These are phyloP conservation scores for Zymoseptoria ardabiliae DNA, from an alignment of 2,329 filamentous ascomycete genomes.

Conservation along the genomic window DNA sequence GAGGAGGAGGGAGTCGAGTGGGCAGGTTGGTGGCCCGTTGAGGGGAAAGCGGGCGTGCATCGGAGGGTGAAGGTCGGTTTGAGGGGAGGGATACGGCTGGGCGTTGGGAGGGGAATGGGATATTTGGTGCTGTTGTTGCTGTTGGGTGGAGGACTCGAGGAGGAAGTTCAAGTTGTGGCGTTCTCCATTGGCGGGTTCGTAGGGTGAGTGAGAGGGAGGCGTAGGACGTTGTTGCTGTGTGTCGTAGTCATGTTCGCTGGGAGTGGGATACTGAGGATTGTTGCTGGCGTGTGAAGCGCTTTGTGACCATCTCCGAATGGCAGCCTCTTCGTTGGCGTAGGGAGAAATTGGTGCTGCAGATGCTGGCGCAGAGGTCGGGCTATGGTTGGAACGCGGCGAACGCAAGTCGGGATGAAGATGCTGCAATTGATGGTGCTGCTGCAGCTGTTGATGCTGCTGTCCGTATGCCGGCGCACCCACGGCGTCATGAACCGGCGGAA, in stretches of 20 bases:
- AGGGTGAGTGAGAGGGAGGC: background rate
- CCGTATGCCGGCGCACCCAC: background rate
- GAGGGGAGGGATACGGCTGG: constrained; percentile 3
- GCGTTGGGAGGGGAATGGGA: constrained; percentile 7
- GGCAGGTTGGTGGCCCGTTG: constrained; percentile 63
- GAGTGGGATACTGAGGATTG: background rate
- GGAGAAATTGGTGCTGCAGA: background rate
- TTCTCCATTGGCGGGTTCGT: constrained; percentile 40
- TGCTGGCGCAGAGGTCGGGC: background rate
- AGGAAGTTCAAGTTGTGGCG: constrained; percentile 67
- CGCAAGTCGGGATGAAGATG: constrained; percentile 30
- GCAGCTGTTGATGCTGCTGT: constrained; percentile 4
- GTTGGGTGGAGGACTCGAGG: constrained; percentile 45
- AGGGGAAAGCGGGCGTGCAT: constrained; percentile 33
- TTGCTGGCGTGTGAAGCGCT: background rate
- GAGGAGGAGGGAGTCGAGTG: constrained; percentile 70
- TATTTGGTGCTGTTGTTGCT: constrained; percentile 18
- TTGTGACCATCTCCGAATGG: background rate
- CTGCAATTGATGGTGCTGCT: constrained; percentile 15
- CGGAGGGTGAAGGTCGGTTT: constrained; percentile 17
- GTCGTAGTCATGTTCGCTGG: background rate
- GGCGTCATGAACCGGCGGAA: constrained; percentile 46
- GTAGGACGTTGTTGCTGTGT: background rate
- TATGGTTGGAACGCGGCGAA: constrained; percentile 9
- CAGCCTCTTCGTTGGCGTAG: background rate